Evolutionary conservation across 139 green algal genomes (phyloP).

Genomic region (Desmodesmus armatus): DNA sequence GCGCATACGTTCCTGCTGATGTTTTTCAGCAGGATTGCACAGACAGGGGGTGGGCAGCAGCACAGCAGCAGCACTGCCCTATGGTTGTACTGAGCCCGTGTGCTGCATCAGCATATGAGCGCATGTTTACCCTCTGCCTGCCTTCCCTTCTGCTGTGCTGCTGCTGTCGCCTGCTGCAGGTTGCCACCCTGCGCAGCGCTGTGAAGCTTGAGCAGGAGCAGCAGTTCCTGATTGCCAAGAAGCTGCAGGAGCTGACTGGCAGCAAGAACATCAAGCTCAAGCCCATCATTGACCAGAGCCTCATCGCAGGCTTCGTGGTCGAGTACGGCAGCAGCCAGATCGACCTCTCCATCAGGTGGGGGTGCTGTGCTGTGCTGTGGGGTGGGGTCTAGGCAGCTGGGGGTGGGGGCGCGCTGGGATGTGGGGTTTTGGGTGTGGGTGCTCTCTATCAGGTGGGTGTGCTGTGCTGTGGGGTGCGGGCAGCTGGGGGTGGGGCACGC

Average conservation of each 20-base stretch:
- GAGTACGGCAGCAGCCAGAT: constrained; percentile 95
- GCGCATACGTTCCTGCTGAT: too few relatives aligned
- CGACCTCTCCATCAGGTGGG: constrained; percentile 97
- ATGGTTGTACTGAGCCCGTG: too few relatives aligned
- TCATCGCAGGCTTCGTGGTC: constrained; percentile 98
- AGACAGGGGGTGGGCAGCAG: too few relatives aligned
- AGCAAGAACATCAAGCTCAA: constrained; percentile 99
- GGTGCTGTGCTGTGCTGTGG: constrained; percentile 68
- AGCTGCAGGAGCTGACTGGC: constrained; percentile 97
- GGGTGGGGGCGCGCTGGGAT: neutral
- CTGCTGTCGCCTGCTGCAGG: constrained; percentile 56
- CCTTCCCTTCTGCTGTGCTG: neutral
- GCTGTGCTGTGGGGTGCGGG: too few relatives aligned
- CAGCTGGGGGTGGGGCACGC: too few relatives aligned
- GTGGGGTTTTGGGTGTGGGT: neutral
- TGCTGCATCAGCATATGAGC: too few relatives aligned
- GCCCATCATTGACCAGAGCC: constrained; percentile 90
- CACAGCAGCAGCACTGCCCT: too few relatives aligned
- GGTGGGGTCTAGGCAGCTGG: neutral
- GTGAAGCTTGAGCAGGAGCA: constrained; percentile 99
- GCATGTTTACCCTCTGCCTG: neutral
- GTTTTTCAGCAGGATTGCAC: too few relatives aligned
- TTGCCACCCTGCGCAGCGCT: constrained; percentile 92
- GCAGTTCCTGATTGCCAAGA: constrained; percentile 99
- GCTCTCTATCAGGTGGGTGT: neutral